Conservation (phyloP, 768 basidiomycete species). For the Leccinellum luteum region DNA sequence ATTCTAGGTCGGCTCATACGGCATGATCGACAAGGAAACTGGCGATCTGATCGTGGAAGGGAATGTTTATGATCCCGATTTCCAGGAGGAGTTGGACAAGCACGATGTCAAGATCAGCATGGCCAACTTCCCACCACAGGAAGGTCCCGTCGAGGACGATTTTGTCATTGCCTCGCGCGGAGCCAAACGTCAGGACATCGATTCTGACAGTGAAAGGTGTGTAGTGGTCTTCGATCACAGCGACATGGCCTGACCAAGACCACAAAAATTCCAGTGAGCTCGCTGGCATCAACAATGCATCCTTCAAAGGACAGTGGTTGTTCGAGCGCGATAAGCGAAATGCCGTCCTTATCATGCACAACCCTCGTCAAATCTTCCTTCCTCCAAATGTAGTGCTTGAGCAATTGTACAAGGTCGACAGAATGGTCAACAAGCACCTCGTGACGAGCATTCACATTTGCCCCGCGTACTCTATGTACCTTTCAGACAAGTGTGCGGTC, state of each 20-base stretch:
- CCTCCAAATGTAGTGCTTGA: conserved; percentile 24
- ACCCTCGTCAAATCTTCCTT: conserved; percentile 24
- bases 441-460: conserved; percentile 32
- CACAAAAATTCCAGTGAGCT: conserved; percentile 3
- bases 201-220: conserved; percentile 16
- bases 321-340: conserved; percentile 28
- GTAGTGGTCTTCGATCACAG: not conserved
- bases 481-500: conserved; percentile 26
- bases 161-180: conserved; percentile 26
- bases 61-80: conserved; percentile 32
- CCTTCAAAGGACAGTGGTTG: conserved; percentile 33
- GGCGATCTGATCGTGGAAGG: conserved; percentile 34
- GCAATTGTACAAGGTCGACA: conserved; percentile 23
- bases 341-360: conserved; percentile 33
- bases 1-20: conserved; percentile 36
- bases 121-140: conserved; percentile 15
- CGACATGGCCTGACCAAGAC: not conserved
- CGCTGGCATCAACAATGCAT: conserved; percentile 21
- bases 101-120: conserved; percentile 12
- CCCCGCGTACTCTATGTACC: conserved; percentile 33
- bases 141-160: conserved; percentile 20
- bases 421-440: conserved; percentile 29
- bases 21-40: conserved; percentile 29
- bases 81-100: conserved; percentile 17
- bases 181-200: conserved; percentile 12